Conservation (phyloP, 805 yeast species). For the Saccharomyces kudriavzevii region DNA sequence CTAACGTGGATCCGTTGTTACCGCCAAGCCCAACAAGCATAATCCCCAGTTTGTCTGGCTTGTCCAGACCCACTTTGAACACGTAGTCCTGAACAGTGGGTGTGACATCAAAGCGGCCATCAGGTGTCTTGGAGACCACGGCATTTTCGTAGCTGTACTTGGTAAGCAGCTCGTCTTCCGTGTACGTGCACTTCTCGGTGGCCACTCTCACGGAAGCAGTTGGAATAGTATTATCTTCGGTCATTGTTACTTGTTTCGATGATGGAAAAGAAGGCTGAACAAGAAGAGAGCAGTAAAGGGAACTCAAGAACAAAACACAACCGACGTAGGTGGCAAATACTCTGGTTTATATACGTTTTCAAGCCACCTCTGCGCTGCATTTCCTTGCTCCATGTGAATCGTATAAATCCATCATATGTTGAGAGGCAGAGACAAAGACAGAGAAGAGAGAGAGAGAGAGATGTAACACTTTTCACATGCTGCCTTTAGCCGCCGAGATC, state of each 20-base stretch:
- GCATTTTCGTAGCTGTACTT: slow-evolving; percentile 8
- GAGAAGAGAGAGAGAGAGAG: neutral
- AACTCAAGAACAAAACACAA: neutral
- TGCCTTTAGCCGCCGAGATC: neutral
- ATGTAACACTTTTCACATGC: neutral
- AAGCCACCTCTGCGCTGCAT: neutral
- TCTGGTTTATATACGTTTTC: neutral
- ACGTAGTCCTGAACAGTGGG: slow-evolving; percentile 69
- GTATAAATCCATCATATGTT: neutral
- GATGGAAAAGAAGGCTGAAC: neutral
- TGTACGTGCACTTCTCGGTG: neutral
- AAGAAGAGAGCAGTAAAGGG: neutral
- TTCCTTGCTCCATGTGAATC: neutral
- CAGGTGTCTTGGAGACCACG: slow-evolving; percentile 9
- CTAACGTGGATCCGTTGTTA: slow-evolving; percentile 88
- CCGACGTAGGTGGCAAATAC: neutral
- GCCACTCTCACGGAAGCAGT: neutral
- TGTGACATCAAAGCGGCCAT: slow-evolving; percentile 53
- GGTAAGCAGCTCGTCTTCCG: slow-evolving; percentile 1
- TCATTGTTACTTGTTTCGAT: neutral
- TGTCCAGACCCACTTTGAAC: slow-evolving; percentile 73
- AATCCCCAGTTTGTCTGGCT: slow-evolving; percentile 73
- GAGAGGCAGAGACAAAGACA: neutral
- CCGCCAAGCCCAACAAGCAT: slow-evolving; percentile 94
- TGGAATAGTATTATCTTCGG: neutral